These are phyloP conservation scores for Astragalus membranaceus DNA, from an alignment of 306 rosid genomes.

Conservation along the genomic window DNA sequence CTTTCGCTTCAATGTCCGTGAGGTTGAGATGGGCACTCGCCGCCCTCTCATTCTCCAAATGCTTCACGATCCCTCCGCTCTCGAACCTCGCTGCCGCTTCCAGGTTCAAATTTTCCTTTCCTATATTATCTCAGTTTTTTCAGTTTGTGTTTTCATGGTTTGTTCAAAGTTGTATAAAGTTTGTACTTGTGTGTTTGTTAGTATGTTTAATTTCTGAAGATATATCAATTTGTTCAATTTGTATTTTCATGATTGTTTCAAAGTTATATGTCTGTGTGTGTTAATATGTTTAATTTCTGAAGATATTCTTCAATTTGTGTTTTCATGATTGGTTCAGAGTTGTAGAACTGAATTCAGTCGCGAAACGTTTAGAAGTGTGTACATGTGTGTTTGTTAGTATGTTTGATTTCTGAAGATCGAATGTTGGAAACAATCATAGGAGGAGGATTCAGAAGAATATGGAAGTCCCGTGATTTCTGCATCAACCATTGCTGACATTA, in stretches of 20 bases:
- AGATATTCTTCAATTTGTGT: background rate
- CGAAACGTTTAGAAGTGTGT: too few species aligned
- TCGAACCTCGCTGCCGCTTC: constrained; percentile 81
- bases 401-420: background rate
- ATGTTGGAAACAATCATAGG: constrained; percentile 44
- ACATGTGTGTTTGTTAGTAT: too few species aligned
- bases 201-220: too few species aligned
- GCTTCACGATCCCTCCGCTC: constrained; percentile 88
- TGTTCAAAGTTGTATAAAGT: too few species aligned
- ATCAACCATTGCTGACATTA: constrained; percentile 74
- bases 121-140: background rate
- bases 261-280: background rate
- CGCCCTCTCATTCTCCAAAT: constrained; percentile 89
- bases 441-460: constrained; percentile 91
- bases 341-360: too few species aligned
- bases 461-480: constrained; percentile 73
- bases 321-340: too few species aligned
- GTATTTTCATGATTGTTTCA: too few species aligned
- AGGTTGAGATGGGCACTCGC: constrained; percentile 97
- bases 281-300: background rate
- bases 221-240: too few species aligned
- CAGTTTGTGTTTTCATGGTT: background rate
- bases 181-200: too few species aligned
- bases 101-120: constrained; percentile 35
- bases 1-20: constrained; percentile 89